These are phyloP conservation scores for Cyathus striatus DNA, from an alignment of 768 basidiomycete species.

Conservation along the genomic window DNA sequence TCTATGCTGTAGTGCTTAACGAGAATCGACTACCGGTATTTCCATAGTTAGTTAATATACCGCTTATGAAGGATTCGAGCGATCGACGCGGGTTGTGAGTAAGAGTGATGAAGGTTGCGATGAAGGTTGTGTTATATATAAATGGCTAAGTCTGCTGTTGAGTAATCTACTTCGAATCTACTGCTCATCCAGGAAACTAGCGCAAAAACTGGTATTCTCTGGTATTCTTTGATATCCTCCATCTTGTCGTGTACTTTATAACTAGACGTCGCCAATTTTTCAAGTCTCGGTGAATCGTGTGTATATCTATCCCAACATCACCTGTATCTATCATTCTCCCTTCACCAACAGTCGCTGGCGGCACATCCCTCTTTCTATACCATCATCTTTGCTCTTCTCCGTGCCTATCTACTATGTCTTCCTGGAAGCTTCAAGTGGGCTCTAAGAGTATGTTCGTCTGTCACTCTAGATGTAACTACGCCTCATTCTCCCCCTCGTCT, in stretches of 20 bases:
- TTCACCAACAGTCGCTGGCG: constrained; percentile 18
- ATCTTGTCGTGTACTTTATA: not conserved
- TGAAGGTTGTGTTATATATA: too few species aligned
- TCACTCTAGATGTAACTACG: constrained; percentile 4
- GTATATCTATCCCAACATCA: not conserved
- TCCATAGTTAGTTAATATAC: too few species aligned
- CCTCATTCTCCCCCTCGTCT: constrained; percentile 3
- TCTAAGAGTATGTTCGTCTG: constrained; percentile 32
- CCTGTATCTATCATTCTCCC: not conserved
- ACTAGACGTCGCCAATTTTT: not conserved
- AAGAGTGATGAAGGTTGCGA: too few species aligned
- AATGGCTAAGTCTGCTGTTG: too few species aligned
- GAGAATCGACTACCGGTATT: too few species aligned
- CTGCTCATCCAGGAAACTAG: too few species aligned
- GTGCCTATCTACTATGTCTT: constrained; percentile 29
- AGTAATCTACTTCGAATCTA: too few species aligned
- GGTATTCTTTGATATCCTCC: not conserved
- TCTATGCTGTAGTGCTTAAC: too few species aligned
- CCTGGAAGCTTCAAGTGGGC: constrained; percentile 20
- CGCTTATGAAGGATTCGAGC: too few species aligned
- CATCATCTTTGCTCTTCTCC: constrained; percentile 10
- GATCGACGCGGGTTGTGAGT: too few species aligned
- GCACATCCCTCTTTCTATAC: constrained; percentile 17
- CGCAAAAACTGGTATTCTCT: constrained; percentile 7
- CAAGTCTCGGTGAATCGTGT: not conserved